Evolutionary conservation across 2,329 filamentous ascomycete species (phyloP).

Genomic region (Pseudocercospora pini-densiflorae): DNA sequence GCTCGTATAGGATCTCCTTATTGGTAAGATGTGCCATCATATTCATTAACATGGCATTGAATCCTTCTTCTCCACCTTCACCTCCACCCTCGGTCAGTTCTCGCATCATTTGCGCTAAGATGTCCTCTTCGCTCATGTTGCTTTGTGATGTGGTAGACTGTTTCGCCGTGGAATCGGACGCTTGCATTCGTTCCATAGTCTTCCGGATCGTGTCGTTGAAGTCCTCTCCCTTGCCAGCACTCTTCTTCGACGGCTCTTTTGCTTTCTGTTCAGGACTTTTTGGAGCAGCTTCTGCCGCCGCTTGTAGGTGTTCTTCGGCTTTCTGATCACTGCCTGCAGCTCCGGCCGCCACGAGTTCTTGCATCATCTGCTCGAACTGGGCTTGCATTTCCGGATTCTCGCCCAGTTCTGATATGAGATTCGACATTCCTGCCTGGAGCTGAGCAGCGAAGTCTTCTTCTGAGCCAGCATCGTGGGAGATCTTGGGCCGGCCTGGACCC

Average conservation of each 20-base stretch:
- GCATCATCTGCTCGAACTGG: constrained; percentile 66
- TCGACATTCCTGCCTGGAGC: constrained; percentile 88
- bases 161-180: constrained; percentile 82
- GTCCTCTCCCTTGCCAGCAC: constrained; percentile 49
- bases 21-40: constrained; percentile 99
- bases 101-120: constrained; percentile 90
- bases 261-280: constrained; percentile 24
- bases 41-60: constrained; percentile 91
- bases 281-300: constrained; percentile 39
- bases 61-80: constrained; percentile 74
- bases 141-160: constrained; percentile 70
- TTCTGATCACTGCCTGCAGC: constrained; percentile 41
- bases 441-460: constrained; percentile 78
- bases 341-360: constrained; percentile 59
- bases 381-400: constrained; percentile 68
- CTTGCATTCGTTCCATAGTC: constrained; percentile 96
- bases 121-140: constrained; percentile 66
- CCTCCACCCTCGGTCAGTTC: constrained; percentile 71
- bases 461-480: constrained; percentile 35
- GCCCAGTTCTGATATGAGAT: constrained; percentile 74
- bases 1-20: constrained; percentile 97
- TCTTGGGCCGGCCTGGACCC: constrained; percentile 43
- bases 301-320: constrained; percentile 38
- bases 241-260: constrained; percentile 24
- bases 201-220: constrained; percentile 93